Percentiles rank a stretch among this genome's conserved stretches.
Conservation (phyloP, 192 early-diverging fungal genomes). For the Linnemannia zychae region DNA sequence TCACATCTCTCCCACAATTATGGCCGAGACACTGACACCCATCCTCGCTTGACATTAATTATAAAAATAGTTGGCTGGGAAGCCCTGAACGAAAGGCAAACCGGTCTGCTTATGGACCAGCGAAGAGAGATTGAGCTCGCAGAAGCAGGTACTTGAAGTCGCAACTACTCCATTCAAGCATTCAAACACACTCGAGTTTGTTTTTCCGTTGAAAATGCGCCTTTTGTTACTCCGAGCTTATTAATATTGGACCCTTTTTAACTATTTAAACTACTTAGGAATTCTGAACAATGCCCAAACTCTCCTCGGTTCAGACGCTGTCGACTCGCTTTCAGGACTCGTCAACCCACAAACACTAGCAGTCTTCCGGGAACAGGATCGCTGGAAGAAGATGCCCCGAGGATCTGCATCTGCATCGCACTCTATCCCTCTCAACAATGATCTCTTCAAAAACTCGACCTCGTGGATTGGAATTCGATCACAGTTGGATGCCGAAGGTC, state of each 20-base stretch:
- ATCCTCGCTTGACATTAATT: neutral
- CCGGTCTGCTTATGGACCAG: conserved; percentile 48
- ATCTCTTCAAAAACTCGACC: conserved; percentile 35
- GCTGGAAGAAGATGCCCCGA: conserved; percentile 57
- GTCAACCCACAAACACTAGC: conserved; percentile 60
- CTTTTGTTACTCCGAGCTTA: neutral
- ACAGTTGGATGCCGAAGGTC: conserved; percentile 55
- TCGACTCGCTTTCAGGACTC: conserved; percentile 54
- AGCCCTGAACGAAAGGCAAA: conserved; percentile 52
- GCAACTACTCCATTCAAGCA: neutral
- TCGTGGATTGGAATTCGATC: conserved; percentile 41
- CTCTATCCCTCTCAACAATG: conserved; percentile 14
- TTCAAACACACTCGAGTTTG: neutral
- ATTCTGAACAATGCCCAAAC: conserved; percentile 56
- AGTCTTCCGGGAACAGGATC: conserved; percentile 62
- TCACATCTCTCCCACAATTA: neutral
- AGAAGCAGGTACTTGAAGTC: conserved; percentile 42
- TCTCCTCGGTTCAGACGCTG: conserved; percentile 40
- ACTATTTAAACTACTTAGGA: conserved; percentile 5
- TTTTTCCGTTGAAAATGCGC: neutral
- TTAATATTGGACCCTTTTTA: neutral
- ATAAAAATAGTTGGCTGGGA: conserved; percentile 48
- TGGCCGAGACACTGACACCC: neutral
- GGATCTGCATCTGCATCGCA: conserved; percentile 10
- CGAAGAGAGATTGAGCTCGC: conserved; percentile 44